Conservation (phyloP, 2,329 filamentous ascomycete species). For the Amauroascus verrucosus region DNA sequence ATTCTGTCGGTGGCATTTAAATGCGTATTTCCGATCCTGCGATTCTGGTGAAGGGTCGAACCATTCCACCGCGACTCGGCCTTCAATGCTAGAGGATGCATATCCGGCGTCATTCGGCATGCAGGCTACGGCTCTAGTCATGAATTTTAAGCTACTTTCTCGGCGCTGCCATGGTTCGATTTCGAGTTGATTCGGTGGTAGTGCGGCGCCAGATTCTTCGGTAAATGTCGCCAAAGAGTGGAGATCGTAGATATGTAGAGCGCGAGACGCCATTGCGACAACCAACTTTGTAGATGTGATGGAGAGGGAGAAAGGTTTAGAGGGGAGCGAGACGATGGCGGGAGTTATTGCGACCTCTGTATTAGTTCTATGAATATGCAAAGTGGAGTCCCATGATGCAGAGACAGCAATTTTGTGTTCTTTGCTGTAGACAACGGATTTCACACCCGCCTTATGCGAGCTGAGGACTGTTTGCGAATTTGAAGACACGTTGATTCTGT, state of each 20-base stretch:
- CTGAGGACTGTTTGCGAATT: conserved; percentile 65
- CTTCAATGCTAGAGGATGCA: conserved; percentile 84
- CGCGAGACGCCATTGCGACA: conserved; percentile 86
- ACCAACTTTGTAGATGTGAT: conserved; percentile 75
- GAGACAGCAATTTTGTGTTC: conserved; percentile 72
- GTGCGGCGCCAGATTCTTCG: conserved; percentile 38
- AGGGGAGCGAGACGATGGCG: conserved; percentile 61
- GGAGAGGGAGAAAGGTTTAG: conserved; percentile 79
- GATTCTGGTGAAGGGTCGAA: conserved; percentile 83
- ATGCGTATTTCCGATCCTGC: conserved; percentile 90
- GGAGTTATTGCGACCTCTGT: conserved; percentile 38
- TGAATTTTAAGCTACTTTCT: conserved; percentile 90
- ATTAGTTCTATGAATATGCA: conserved; percentile 68
- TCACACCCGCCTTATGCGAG: conserved; percentile 68
- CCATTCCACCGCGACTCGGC: conserved; percentile 93
- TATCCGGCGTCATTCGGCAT: conserved; percentile 97
- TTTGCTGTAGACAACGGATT: conserved; percentile 70
- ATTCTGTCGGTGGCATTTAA: conserved; percentile 90
- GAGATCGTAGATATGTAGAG: conserved; percentile 92
- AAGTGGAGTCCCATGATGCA: conserved; percentile 83
- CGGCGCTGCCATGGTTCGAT: conserved; percentile 83
- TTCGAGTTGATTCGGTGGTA: conserved; percentile 36
- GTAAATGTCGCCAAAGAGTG: conserved; percentile 50
- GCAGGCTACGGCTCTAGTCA: conserved; percentile 83
- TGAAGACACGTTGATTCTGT: conserved; percentile 58